These are phyloP conservation scores for Cubamyces lactineus DNA, from an alignment of 768 basidiomycete genomes.

Conservation along the genomic window DNA sequence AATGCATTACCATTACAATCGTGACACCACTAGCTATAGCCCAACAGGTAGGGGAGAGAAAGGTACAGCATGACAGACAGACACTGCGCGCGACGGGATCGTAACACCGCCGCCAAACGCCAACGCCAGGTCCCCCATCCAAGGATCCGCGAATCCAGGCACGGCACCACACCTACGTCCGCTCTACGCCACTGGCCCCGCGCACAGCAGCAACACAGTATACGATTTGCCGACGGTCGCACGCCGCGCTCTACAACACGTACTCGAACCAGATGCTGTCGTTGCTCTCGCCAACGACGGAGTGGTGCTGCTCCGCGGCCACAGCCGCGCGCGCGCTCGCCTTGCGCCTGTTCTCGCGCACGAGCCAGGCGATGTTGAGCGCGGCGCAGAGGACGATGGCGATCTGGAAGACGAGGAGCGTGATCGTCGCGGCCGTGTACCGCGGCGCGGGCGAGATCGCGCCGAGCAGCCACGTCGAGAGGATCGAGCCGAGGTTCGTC, in stretches of 20 bases:
- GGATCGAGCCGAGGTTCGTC: slow-evolving; percentile 63
- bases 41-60: no score
- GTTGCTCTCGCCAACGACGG: neutral
- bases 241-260: slow-evolving; percentile 5
- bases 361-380: slow-evolving; percentile 2
- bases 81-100: no score
- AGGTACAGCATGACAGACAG: no score
- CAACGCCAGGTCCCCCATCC: no score
- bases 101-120: no score
- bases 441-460: slow-evolving; percentile 50
- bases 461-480: slow-evolving; percentile 63
- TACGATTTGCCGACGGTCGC: neutral
- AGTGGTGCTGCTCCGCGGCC: neutral
- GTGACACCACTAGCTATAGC: neutral
- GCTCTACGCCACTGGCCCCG: no score
- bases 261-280: slow-evolving; percentile 21
- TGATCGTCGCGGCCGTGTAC: slow-evolving; percentile 51
- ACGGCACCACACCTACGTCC: no score
- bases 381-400: slow-evolving; percentile 32
- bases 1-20: neutral
- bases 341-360: slow-evolving; percentile 10
- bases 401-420: slow-evolving; percentile 41
- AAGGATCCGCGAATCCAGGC: no score
- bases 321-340: neutral
- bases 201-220: neutral